phyloP scores from a whole-genome alignment of 2,329 filamentous ascomycete species.

The Helminthosporium solani region DNA sequence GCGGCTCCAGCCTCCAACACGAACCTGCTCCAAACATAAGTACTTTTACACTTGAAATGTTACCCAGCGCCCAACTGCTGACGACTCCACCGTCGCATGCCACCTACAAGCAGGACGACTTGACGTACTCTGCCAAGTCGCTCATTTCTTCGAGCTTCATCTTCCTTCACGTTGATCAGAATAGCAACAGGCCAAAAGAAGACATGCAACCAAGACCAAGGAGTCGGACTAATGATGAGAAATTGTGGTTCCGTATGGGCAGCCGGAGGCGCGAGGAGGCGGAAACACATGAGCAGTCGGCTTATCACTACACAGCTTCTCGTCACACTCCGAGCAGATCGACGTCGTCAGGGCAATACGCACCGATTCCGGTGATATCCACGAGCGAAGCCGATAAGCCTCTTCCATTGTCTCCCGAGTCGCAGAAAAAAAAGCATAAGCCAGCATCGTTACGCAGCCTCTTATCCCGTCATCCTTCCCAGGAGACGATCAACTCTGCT shows the following conservation, averaged over 20 bases:
- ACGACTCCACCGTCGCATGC: slow-evolving; percentile 26
- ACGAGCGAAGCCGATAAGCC: slow-evolving; percentile 32
- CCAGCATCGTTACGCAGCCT: slow-evolving; percentile 27
- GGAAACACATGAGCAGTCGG: slow-evolving; percentile 20
- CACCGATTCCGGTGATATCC: slow-evolving; percentile 20
- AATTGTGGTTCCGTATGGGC: slow-evolving; percentile 36
- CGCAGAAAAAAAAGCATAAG: slow-evolving; percentile 26
- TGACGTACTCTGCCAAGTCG: slow-evolving; percentile 21
- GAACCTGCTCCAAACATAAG: slow-evolving; percentile 20
- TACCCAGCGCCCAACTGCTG: slow-evolving; percentile 31
- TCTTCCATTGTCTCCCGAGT: slow-evolving; percentile 27
- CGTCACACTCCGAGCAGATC: slow-evolving; percentile 23
- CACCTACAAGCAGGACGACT: slow-evolving; percentile 23
- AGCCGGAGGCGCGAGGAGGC: slow-evolving; percentile 15
- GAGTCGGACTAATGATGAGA: slow-evolving; percentile 21
- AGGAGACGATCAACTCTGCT: slow-evolving; percentile 17
- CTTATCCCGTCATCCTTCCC: slow-evolving; percentile 26
- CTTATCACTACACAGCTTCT: slow-evolving; percentile 31
- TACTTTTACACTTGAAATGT: slow-evolving; percentile 29
- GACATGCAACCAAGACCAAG: slow-evolving; percentile 14
- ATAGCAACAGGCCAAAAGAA: slow-evolving; percentile 16
- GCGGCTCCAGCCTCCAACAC: slow-evolving; percentile 27
- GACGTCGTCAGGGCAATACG: slow-evolving; percentile 12
- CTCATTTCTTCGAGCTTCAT: slow-evolving; percentile 21
- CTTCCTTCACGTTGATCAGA: slow-evolving; percentile 17